Percentiles rank a stretch among this genome's conserved stretches.
phyloP scores from a whole-genome alignment of 1,284 basidiomycete genomes.

The Gymnopus androsaceus region DNA sequence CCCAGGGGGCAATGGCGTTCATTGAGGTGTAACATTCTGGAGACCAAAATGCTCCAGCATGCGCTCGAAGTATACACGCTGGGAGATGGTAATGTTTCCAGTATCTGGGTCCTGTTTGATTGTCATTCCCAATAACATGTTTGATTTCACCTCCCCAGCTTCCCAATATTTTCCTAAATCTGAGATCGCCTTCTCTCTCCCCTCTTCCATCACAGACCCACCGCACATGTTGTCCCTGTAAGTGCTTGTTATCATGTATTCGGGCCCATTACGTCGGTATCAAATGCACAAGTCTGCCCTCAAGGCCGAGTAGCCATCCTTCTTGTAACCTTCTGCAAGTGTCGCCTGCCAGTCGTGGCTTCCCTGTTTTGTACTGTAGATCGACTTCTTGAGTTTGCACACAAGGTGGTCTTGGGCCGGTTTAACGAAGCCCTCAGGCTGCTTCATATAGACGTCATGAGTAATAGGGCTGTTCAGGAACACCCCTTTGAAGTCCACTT shows the following conservation, averaged over 20 bases:
- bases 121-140: slow-evolving; percentile 1
- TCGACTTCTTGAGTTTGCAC: slow-evolving; percentile 32
- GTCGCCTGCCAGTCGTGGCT: no score
- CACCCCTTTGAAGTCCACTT: no score
- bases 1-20: no score
- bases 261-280: slow-evolving; percentile 1
- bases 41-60: neutral
- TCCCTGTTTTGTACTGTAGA: slow-evolving; percentile 46
- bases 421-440: slow-evolving; percentile 34
- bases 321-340: slow-evolving; percentile 31
- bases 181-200: neutral
- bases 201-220: neutral
- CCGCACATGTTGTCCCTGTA: slow-evolving; percentile 8
- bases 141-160: no score
- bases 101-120: neutral
- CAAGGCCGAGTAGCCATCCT: slow-evolving; percentile 25
- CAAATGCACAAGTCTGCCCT: slow-evolving; percentile 28
- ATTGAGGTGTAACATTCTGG: no score
- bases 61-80: neutral
- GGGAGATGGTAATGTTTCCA: neutral
- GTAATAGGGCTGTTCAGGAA: slow-evolving; percentile 38
- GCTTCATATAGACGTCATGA: slow-evolving; percentile 30
- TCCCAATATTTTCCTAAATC: neutral
- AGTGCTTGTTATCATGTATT: no score
- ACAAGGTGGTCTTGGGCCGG: slow-evolving; percentile 28